Conservation (phyloP, 23 red algal genomes). For the Gracilariopsis chorda region DNA sequence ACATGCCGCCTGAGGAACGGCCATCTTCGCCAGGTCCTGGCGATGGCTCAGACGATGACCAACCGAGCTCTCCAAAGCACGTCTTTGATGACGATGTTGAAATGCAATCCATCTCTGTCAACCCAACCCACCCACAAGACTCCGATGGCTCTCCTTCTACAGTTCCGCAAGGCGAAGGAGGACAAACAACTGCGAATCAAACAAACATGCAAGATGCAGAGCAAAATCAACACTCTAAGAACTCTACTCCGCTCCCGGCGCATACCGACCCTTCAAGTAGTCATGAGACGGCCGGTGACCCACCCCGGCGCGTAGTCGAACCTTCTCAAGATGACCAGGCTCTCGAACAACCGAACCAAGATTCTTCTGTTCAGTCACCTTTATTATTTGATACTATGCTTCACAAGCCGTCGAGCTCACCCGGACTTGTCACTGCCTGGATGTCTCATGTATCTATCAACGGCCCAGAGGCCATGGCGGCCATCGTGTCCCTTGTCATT, state of each 20-base stretch:
- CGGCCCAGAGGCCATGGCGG: slow-evolving; percentile 50
- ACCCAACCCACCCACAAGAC: too few relatives aligned
- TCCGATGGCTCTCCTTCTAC: too few relatives aligned
- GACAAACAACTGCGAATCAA: too few relatives aligned
- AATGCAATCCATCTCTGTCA: not conserved
- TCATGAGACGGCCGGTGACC: too few relatives aligned
- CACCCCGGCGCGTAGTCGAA: too few relatives aligned
- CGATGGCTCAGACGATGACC: not conserved
- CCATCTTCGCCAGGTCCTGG: not conserved
- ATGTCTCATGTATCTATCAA: slow-evolving; percentile 24
- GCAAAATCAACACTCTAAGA: too few relatives aligned
- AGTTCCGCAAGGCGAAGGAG: too few relatives aligned
- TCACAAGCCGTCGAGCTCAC: not conserved
- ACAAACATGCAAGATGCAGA: too few relatives aligned
- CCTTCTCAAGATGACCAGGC: too few relatives aligned
- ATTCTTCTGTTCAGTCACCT: not conserved
- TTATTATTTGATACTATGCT: not conserved
- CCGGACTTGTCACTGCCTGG: slow-evolving; percentile 27
- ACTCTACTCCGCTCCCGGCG: too few relatives aligned
- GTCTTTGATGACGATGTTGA: slow-evolving; percentile 21
- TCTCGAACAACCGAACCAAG: too few relatives aligned
- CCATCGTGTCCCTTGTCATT: slow-evolving; percentile 38
- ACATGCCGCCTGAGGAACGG: not conserved
- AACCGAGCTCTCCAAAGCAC: not conserved
- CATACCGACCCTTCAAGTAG: too few relatives aligned